These are phyloP conservation scores for Psilocybe azurescens DNA, from an alignment of 768 basidiomycete genomes.

Conservation along the genomic window DNA sequence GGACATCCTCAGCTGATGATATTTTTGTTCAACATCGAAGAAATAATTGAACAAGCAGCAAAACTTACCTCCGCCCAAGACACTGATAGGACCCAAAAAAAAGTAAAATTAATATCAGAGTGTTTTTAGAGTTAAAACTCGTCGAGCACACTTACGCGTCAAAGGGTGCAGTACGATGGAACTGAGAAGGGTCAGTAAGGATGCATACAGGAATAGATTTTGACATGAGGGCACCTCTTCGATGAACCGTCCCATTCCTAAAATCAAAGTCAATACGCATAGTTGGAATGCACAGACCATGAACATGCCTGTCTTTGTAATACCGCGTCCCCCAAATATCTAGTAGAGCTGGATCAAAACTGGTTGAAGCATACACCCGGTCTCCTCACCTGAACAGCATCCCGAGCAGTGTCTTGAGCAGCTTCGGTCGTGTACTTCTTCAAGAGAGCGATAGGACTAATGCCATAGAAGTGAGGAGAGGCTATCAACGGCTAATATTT, in stretches of 20 bases:
- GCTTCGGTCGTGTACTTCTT: constrained; percentile 80
- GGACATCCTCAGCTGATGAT: constrained; percentile 69
- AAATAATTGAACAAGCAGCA: background rate
- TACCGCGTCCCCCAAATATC: constrained; percentile 86
- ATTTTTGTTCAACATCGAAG: constrained; percentile 5
- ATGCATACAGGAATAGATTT: background rate
- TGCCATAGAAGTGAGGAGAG: background rate
- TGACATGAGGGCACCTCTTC: constrained; percentile 56
- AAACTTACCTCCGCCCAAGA: constrained; percentile 68
- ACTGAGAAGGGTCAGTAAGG: constrained; percentile 40
- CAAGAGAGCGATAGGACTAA: constrained; percentile 75
- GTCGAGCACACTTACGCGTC: constrained; percentile 50
- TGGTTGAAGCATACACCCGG: constrained; percentile 18
- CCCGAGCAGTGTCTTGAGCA: constrained; percentile 80
- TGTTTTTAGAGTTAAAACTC: too few relatives aligned
- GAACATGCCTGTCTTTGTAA: constrained; percentile 67
- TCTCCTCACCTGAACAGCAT: constrained; percentile 55
- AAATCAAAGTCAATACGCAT: constrained; percentile 4
- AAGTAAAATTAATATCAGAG: too few relatives aligned
- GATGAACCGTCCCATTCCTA: constrained; percentile 67
- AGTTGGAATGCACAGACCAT: background rate
- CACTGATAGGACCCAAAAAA: constrained; percentile 23
- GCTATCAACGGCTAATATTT: background rate
- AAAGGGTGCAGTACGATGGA: constrained; percentile 68
- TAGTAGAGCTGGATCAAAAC: constrained; percentile 37